A percentile compares a stretch with the other conserved stretches of the same genome.
These are phyloP conservation scores for Neotropicomus parvogracilis DNA, from an alignment of 1,284 basidiomycete species.

Conservation along the genomic window DNA sequence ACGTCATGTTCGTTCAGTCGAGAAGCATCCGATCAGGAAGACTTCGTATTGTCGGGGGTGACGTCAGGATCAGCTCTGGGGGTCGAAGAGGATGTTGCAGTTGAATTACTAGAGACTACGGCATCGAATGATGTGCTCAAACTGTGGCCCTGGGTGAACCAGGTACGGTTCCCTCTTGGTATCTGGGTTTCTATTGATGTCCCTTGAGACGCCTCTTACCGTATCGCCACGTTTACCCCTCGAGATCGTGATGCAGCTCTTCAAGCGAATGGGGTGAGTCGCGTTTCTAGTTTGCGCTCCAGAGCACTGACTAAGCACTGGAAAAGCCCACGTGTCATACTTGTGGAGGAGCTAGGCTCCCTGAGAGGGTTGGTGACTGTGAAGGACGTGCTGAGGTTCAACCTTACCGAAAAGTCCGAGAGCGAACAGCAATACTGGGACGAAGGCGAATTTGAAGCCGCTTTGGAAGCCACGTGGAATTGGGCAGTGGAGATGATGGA, in stretches of 20 bases:
- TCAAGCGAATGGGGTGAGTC: slow-evolving; percentile 91
- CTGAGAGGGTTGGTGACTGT: slow-evolving; percentile 90
- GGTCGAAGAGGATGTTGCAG: slow-evolving; percentile 63
- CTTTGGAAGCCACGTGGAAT: slow-evolving; percentile 60
- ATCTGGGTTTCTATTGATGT: slow-evolving; percentile 7
- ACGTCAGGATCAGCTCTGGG: slow-evolving; percentile 52
- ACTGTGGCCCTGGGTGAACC: slow-evolving; percentile 90
- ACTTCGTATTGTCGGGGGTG: slow-evolving; percentile 47
- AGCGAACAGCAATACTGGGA: slow-evolving; percentile 56
- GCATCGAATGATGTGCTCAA: slow-evolving; percentile 60
- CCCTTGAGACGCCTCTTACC: slow-evolving; percentile 78
- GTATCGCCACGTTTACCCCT: slow-evolving; percentile 92
- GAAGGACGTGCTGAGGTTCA: slow-evolving; percentile 91
- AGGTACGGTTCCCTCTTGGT: slow-evolving; percentile 46
- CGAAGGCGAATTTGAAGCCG: slow-evolving; percentile 58
- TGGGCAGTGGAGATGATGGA: slow-evolving; percentile 36
- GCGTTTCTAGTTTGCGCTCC: neutral
- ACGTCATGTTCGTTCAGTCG: slow-evolving; percentile 71
- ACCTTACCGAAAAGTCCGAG: slow-evolving; percentile 53
- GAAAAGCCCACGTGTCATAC: slow-evolving; percentile 84
- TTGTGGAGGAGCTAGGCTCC: slow-evolving; percentile 83
- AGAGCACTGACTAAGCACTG: neutral
- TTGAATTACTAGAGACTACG: slow-evolving; percentile 57
- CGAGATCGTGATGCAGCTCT: slow-evolving; percentile 95
- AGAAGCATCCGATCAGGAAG: slow-evolving; percentile 42